Evolutionary conservation across 2,329 filamentous ascomycete genomes (phyloP).

Genomic region (Fusarium kyushuense): DNA sequence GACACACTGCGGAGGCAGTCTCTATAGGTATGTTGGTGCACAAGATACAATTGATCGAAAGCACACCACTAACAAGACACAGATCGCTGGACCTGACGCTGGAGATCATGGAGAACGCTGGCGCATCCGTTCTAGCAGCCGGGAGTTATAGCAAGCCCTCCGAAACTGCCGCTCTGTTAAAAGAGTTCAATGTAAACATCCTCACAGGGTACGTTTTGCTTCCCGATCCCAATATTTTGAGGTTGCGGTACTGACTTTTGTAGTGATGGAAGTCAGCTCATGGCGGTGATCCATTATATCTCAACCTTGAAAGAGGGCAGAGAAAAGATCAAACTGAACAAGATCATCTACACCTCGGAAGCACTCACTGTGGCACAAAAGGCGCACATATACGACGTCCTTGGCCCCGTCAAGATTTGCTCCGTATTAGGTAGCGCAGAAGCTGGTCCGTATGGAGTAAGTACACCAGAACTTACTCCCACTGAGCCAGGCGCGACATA

Average conservation of each 20-base stretch:
- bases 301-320: constrained; percentile 46
- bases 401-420: constrained; percentile 53
- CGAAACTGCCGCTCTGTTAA: constrained; percentile 46
- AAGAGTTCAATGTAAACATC: constrained; percentile 53
- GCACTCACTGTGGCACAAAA: constrained; percentile 52
- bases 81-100: constrained; percentile 56
- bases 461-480: constrained; percentile 48
- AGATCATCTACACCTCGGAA: constrained; percentile 61
- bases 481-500: constrained; percentile 7
- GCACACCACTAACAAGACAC: not conserved
- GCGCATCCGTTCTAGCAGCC: constrained; percentile 54
- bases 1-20: constrained; percentile 51
- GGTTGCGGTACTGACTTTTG: not conserved
- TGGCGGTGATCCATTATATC: constrained; percentile 54
- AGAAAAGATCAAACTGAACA: constrained; percentile 50
- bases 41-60: no score
- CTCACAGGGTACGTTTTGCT: constrained; percentile 44
- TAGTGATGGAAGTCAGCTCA: constrained; percentile 54
- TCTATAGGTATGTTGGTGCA: constrained; percentile 53
- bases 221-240: rapidly evolving
- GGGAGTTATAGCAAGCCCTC: constrained; percentile 48
- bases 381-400: constrained; percentile 46
- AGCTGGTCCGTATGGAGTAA: constrained; percentile 55
- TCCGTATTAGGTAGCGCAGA: constrained; percentile 59
- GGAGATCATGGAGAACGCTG: constrained; percentile 57